phyloP scores from a whole-genome alignment of 129 eudicot species.

The Tagetes erecta region DNA sequence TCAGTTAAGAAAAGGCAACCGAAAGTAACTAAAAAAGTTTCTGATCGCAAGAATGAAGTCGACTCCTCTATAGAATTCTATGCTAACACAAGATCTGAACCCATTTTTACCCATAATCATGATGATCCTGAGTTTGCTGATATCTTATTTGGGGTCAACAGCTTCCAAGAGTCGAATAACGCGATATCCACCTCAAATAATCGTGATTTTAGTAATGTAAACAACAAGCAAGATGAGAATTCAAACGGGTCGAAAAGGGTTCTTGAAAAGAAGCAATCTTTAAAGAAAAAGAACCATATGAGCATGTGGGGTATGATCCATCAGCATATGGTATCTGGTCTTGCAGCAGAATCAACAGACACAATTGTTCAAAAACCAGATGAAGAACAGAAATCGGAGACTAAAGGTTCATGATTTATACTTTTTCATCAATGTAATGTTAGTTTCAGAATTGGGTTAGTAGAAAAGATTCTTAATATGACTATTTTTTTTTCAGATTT shows the following conservation, averaged over 20 bases:
- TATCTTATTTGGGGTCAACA: conserved; percentile 47
- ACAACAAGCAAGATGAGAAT: conserved; percentile 11
- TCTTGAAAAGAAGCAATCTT: conserved; percentile 27
- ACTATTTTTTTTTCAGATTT: conserved; percentile 22
- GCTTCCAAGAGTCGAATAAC: conserved; percentile 18
- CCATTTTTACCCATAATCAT: conserved; percentile 22
- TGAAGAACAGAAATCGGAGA: conserved; percentile 27
- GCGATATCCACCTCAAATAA: conserved; percentile 7
- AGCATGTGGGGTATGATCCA: conserved; percentile 93
- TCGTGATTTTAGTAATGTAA: conserved; percentile 16
- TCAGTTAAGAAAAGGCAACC: conserved; percentile 35
- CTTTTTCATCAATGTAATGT: background rate
- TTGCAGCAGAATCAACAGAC: conserved; percentile 39
- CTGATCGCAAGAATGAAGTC: conserved; percentile 17
- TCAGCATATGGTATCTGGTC: conserved; percentile 58
- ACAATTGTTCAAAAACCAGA: conserved; percentile 8
- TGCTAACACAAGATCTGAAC: conserved; percentile 39
- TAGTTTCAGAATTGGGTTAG: background rate
- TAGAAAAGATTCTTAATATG: background rate
- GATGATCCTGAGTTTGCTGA: conserved; percentile 41
- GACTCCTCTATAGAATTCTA: conserved; percentile 41
- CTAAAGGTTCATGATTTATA: conserved; percentile 21
- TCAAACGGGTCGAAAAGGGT: conserved; percentile 23
- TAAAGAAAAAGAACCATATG: conserved; percentile 49
- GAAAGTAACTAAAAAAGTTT: conserved; percentile 19